These are phyloP conservation scores for Cucurbita ficifolia DNA, from an alignment of 306 rosid species.

Conservation along the genomic window DNA sequence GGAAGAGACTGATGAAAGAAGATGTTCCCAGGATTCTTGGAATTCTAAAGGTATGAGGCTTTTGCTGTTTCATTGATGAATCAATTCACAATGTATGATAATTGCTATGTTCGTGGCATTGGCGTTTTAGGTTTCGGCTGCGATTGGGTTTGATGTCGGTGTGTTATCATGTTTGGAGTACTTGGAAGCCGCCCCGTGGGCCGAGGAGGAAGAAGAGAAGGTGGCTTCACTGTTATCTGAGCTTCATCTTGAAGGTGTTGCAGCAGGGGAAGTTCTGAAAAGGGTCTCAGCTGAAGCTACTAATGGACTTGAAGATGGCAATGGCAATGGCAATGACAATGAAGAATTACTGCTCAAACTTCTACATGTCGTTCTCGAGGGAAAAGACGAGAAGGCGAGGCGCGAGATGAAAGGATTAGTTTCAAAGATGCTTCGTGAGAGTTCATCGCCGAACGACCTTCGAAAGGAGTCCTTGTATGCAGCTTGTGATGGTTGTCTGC, in stretches of 20 bases:
- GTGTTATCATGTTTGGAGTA: conserved; percentile 93
- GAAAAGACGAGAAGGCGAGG: conserved; percentile 94
- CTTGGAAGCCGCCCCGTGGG: conserved; percentile 97
- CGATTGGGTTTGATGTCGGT: conserved; percentile 84
- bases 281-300: conserved; percentile 65
- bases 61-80: background rate
- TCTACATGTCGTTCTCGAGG: conserved; percentile 87
- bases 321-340: conserved; percentile 41
- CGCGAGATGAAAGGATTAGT: conserved; percentile 91
- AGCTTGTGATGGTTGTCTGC: conserved; percentile 71
- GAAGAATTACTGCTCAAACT: conserved; percentile 86
- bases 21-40: conserved; percentile 78
- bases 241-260: conserved; percentile 78
- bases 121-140: conserved; percentile 64
- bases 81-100: background rate
- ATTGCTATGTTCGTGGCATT: background rate
- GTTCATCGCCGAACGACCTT: conserved; percentile 60
- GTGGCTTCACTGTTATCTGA: conserved; percentile 78
- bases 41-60: conserved; percentile 49
- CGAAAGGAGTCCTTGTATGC: conserved; percentile 72
- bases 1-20: conserved; percentile 78
- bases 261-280: conserved; percentile 84
- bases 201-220: conserved; percentile 96
- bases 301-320: conserved; percentile 53
- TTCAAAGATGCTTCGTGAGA: conserved; percentile 84